Conservation (phyloP, 345 rosid species). For the Moricandia arvensis region DNA sequence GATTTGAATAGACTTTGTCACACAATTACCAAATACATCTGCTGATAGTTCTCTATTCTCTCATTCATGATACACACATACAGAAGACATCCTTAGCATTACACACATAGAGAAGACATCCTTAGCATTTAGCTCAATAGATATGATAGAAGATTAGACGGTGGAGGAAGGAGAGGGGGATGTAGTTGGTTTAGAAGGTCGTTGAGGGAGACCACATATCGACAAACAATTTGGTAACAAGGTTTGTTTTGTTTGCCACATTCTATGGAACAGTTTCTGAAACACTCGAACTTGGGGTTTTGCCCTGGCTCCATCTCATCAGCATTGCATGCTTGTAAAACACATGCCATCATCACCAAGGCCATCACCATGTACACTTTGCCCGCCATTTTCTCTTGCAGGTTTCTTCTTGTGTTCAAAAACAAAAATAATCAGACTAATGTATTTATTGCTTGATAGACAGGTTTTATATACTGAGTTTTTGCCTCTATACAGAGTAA, state of each 20-base stretch:
- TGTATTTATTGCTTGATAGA: slow-evolving; percentile 1
- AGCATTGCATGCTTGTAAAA: slow-evolving; percentile 29
- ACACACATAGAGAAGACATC: neutral
- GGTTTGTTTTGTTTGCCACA: slow-evolving; percentile 32
- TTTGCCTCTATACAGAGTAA: slow-evolving; percentile 10
- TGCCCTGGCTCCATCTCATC: neutral
- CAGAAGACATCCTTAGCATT: no score
- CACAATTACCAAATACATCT: neutral
- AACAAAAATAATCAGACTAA: neutral
- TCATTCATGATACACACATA: neutral
- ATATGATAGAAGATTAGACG: neutral
- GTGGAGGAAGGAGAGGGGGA: no score
- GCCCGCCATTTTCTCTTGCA: slow-evolving; percentile 19
- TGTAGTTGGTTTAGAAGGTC: no score
- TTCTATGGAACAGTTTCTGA: slow-evolving; percentile 23
- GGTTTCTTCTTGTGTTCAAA: neutral
- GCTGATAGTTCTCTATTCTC: neutral
- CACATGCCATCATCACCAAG: slow-evolving; percentile 22
- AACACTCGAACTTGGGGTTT: slow-evolving; percentile 10
- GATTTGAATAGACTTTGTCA: neutral
- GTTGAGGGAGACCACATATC: slow-evolving; percentile 24
- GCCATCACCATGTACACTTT: slow-evolving; percentile 14
- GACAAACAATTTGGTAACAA: slow-evolving; percentile 29
- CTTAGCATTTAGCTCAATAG: neutral
- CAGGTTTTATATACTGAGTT: neutral